phyloP scores from a whole-genome alignment of 257 asterid genomes.

The Agastache rugosa region DNA sequence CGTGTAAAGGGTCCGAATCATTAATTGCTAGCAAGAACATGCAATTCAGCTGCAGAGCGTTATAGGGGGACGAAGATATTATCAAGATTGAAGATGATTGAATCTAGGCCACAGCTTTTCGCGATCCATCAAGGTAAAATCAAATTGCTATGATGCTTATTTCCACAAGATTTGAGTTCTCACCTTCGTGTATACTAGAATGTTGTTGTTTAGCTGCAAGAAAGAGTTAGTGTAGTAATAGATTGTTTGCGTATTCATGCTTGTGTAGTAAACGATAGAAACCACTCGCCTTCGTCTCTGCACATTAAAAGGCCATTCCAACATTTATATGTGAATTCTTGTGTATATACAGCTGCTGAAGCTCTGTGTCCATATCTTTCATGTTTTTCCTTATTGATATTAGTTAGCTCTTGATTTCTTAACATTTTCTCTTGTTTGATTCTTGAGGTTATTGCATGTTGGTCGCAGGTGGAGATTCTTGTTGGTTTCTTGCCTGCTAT shows the following conservation, averaged over 20 bases:
- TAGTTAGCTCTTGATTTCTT: neutral
- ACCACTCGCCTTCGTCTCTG: constrained; percentile 19
- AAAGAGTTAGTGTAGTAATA: constrained; percentile 34
- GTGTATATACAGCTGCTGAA: constrained; percentile 34
- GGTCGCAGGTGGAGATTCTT: neutral
- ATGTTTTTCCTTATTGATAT: neutral
- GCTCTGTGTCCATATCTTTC: neutral
- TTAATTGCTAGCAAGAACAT: constrained; percentile 15
- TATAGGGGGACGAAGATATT: neutral
- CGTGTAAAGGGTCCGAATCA: constrained; percentile 2
- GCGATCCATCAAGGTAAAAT: constrained; percentile 7
- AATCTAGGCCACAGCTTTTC: neutral
- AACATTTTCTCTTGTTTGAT: neutral
- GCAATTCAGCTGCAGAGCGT: neutral
- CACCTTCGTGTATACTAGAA: constrained; percentile 37
- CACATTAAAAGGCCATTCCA: constrained; percentile 27
- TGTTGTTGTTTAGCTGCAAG: constrained; percentile 34
- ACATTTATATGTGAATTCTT: constrained; percentile 34
- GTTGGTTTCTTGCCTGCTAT: neutral
- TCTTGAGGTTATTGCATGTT: neutral
- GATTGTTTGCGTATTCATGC: constrained; percentile 29
- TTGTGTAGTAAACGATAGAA: neutral
- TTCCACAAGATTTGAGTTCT: neutral
- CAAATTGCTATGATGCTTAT: neutral
- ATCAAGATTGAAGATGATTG: constrained; percentile 13